phyloP scores from a whole-genome alignment of 192 early-diverging fungal genomes.

The Rhizoclosmatium globosum region DNA sequence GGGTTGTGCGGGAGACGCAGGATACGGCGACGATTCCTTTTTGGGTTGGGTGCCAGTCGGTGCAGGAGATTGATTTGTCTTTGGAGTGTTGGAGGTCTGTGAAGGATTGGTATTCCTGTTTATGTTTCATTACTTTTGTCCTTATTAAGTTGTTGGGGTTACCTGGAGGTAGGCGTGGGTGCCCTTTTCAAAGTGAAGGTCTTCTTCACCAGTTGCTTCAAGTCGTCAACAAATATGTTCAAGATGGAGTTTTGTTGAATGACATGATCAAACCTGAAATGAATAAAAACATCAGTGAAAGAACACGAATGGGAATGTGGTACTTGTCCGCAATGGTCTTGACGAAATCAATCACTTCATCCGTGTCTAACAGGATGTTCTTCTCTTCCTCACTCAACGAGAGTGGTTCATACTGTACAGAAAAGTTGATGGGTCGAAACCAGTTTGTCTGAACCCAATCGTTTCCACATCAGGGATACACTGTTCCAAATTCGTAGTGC shows the following conservation, averaged over 20 bases:
- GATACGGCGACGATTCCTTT: conserved; percentile 67
- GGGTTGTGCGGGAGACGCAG: conserved; percentile 56
- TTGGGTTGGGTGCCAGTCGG: conserved; percentile 69
- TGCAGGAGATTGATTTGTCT: conserved; percentile 65
- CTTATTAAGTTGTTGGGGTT: no score
- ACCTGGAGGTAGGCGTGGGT: conserved; percentile 61
- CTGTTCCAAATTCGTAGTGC: conserved; percentile 25
- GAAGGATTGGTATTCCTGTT: conserved; percentile 72
- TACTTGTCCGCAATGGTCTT: conserved; percentile 47
- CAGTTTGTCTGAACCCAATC: conserved; percentile 57
- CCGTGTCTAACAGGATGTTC: conserved; percentile 40
- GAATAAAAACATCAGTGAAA: neutral
- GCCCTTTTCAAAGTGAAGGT: conserved; percentile 64
- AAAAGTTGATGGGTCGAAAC: conserved; percentile 60
- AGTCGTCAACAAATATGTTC: conserved; percentile 69
- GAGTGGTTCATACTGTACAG: conserved; percentile 58
- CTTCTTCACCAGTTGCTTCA: conserved; percentile 66
- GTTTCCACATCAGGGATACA: conserved; percentile 57
- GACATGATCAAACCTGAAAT: conserved; percentile 60
- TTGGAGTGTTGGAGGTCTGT: conserved; percentile 70
- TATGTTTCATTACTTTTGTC: no score
- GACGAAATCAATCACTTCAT: conserved; percentile 57
- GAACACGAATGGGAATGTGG: neutral
- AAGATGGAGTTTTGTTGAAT: conserved; percentile 64
- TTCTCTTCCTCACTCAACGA: conserved; percentile 43